A percentile compares a stretch with the other conserved stretches of the same genome.
These are phyloP conservation scores for Abrus precatorius DNA, from an alignment of 306 rosid genomes.

Conservation along the genomic window DNA sequence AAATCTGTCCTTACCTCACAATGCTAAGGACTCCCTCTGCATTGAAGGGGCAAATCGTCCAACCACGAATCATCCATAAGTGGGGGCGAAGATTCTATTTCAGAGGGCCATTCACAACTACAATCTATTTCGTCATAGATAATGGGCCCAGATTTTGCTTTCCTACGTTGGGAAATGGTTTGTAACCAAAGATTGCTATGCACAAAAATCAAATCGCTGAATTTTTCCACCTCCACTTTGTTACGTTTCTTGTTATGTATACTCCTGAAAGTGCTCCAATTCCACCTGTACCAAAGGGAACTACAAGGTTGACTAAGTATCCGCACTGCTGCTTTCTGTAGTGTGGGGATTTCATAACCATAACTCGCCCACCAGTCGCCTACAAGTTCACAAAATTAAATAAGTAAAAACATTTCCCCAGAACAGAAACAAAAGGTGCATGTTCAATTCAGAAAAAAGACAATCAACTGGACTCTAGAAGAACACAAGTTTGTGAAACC, in stretches of 20 bases:
- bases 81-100: constrained; percentile 62
- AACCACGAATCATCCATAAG: constrained; percentile 74
- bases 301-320: constrained; percentile 82
- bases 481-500: neutral
- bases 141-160: constrained; percentile 60
- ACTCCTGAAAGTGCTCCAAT: constrained; percentile 67
- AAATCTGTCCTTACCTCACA: neutral
- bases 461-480: neutral
- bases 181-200: constrained; percentile 79
- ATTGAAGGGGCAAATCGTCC: constrained; percentile 62
- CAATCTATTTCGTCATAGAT: constrained; percentile 70
- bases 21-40: constrained; percentile 53
- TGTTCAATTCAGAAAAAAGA: constrained; percentile 2
- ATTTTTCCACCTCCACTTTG: constrained; percentile 57
- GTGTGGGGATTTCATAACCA: constrained; percentile 74
- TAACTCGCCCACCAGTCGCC: constrained; percentile 89
- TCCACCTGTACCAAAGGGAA: constrained; percentile 73
- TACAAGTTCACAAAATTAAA: constrained; percentile 41
- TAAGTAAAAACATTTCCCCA: constrained; percentile 5
- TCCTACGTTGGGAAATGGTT: constrained; percentile 51
- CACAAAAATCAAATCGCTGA: constrained; percentile 69
- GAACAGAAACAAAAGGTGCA: neutral
- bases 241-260: constrained; percentile 61
- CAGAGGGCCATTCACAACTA: constrained; percentile 72
- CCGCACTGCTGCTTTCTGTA: constrained; percentile 71